Base-by-base conservation (phyloP, 495 filamentous ascomycete genomes). In the Neohortaea acidophila region DNA sequence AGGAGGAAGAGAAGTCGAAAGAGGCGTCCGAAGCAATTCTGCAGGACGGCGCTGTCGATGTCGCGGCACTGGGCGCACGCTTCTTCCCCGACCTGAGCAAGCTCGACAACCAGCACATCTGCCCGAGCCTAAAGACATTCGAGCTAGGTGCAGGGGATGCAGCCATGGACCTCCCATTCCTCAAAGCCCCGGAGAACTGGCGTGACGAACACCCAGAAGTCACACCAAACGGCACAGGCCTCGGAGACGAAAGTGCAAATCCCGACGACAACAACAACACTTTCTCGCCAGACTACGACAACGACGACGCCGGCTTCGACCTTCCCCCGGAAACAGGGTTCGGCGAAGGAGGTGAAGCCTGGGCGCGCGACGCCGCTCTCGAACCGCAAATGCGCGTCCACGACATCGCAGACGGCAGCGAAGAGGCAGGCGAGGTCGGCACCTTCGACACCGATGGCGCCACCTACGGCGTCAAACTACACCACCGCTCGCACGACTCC, bases 81-180 rank as follows among this genome's bases (percentile, higher is more conserved):
- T 99, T 94, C 65, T 94, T 99, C 58, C 85, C 85, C 0, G 74
- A 94, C 48, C 66, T 99, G 17, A 59, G 66, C 38, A 63, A 55
- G 26, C 60, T 99, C 12, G 84, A 87, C 34, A 69, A 73, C 39
- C 81, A 93, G 62, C 85, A 94, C 59, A 78, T 99, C 30, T 99
- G 89, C 52, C 87, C 86, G 0, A 94, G 89, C 0, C 62, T 99
- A 26, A 94, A 94, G 59, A 82, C 74, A 15, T 83, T 94, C 44
- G 83, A 93, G 47, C 67, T 99, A 2, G 87, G 87, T 14, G 78
- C 89, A 55, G 71, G 79, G 2, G 76, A 77, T 14, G 80, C 77
- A n/a, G 77, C 80, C 9, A 57, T 91, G 23, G 81, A 96, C 52
- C 81, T 96, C 22, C 85, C 91, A 2, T 91, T 96, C 53, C 67